phyloP scores from a whole-genome alignment of 2,329 filamentous ascomycete species.

The Monosporascus sp. region DNA sequence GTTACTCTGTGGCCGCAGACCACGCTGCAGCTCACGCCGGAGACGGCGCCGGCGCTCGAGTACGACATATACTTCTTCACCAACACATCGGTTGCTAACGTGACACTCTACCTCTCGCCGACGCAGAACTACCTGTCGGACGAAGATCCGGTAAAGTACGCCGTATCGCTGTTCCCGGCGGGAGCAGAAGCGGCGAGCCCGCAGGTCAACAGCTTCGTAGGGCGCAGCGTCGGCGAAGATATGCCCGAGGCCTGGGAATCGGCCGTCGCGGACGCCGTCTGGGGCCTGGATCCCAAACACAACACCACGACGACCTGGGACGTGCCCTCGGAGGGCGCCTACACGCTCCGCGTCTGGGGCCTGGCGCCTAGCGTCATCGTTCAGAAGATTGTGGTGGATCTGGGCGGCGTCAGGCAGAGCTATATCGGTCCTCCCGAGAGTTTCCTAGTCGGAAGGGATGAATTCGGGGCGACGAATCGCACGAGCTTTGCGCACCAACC shows the following conservation, averaged over 20 bases:
- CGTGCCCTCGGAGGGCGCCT: constrained; percentile 35
- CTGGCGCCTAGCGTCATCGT: constrained; percentile 47
- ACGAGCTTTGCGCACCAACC: constrained; percentile 29
- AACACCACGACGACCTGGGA: constrained; percentile 40
- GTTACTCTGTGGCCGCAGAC: constrained; percentile 51
- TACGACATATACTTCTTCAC: constrained; percentile 60
- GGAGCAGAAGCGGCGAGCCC: constrained; percentile 19
- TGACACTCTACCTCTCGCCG: constrained; percentile 47
- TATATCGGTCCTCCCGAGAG: constrained; percentile 55
- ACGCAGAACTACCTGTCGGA: constrained; percentile 48
- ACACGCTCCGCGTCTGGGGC: constrained; percentile 46
- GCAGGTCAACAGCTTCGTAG: constrained; percentile 35
- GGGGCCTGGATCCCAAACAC: constrained; percentile 36
- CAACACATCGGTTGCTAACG: constrained; percentile 35
- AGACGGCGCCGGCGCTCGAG: constrained; percentile 48
- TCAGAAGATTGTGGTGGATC: constrained; percentile 50
- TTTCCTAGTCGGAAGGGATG: constrained; percentile 38
- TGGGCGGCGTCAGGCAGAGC: constrained; percentile 48
- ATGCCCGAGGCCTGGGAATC: constrained; percentile 37
- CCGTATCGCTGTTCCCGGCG: constrained; percentile 27
- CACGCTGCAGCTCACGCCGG: constrained; percentile 42
- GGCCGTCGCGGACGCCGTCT: constrained; percentile 40
- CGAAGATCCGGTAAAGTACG: constrained; percentile 34
- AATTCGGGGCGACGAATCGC: constrained; percentile 29
- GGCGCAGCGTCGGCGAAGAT: constrained; percentile 32